Conservation (phyloP, 441 rosid genomes). For the Pelargonium australe region DNA sequence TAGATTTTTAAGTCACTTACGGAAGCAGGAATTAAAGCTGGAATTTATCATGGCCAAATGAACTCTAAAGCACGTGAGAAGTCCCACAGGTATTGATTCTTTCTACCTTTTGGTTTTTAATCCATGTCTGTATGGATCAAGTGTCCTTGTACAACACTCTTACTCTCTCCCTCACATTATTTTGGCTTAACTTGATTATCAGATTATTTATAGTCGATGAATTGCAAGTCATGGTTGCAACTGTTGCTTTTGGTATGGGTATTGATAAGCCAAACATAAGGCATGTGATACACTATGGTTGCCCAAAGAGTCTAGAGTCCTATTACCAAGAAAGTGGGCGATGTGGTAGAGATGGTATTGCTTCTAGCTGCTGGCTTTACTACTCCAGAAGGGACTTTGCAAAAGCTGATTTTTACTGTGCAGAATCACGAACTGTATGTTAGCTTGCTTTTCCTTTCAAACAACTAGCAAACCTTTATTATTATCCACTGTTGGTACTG, state of each 20-base stretch:
- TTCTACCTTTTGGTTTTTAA: slow-evolving; percentile 5
- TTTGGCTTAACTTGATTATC: slow-evolving; percentile 10
- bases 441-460: slow-evolving; percentile 10
- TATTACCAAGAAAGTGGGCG: slow-evolving; percentile 55
- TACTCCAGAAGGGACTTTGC: slow-evolving; percentile 41
- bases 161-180: slow-evolving; percentile 6
- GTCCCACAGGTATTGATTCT: slow-evolving; percentile 34
- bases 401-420: slow-evolving; percentile 45
- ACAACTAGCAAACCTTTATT: slow-evolving; percentile 7
- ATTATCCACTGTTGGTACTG: neutral
- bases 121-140: slow-evolving; percentile 4
- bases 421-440: slow-evolving; percentile 36
- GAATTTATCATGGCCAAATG: slow-evolving; percentile 51
- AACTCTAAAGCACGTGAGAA: slow-evolving; percentile 39
- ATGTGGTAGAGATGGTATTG: slow-evolving; percentile 50
- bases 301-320: slow-evolving; percentile 47
- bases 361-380: slow-evolving; percentile 53
- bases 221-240: slow-evolving; percentile 45
- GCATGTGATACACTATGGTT: slow-evolving; percentile 48
- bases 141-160: neutral
- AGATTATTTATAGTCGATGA: slow-evolving; percentile 47
- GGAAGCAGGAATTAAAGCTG: slow-evolving; percentile 34
- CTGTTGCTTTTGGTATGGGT: slow-evolving; percentile 55
- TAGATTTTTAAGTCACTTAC: slow-evolving; percentile 35
- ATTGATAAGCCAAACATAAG: slow-evolving; percentile 48